Conservation (phyloP, 129 eudicot genomes). For the Escallonia rubra region DNA sequence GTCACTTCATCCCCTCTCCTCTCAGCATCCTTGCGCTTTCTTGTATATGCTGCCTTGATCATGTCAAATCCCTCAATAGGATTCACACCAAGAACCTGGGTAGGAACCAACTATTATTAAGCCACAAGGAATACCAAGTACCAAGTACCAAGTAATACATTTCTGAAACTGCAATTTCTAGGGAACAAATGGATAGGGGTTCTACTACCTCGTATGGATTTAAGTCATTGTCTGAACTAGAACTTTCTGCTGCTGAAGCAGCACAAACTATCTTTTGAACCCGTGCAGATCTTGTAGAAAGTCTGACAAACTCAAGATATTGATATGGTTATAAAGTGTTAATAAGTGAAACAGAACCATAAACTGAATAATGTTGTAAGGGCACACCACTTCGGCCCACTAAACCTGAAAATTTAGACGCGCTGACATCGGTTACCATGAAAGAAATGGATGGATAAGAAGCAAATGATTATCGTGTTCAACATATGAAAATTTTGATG, state of each 20-base stretch:
- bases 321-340: constrained; percentile 4
- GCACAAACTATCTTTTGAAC: constrained; percentile 41
- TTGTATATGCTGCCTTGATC: constrained; percentile 69
- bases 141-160: no score
- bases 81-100: constrained; percentile 82
- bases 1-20: constrained; percentile 83
- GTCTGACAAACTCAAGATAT: constrained; percentile 28
- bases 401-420: neutral
- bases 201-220: constrained; percentile 74
- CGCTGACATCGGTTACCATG: neutral
- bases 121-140: neutral
- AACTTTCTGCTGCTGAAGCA: constrained; percentile 84
- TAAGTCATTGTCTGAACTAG: constrained; percentile 57
- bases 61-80: constrained; percentile 80
- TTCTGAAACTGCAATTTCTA: constrained; percentile 2
- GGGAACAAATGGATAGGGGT: neutral
- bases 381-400: no score
- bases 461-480: no score
- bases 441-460: no score
- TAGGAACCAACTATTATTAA: neutral
- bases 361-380: neutral
- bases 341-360: neutral
- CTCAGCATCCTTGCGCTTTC: constrained; percentile 84
- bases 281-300: constrained; percentile 21
- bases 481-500: no score